Evolutionary conservation across 2,329 filamentous ascomycete genomes (phyloP).

Genomic region (Chaetomium sp.): DNA sequence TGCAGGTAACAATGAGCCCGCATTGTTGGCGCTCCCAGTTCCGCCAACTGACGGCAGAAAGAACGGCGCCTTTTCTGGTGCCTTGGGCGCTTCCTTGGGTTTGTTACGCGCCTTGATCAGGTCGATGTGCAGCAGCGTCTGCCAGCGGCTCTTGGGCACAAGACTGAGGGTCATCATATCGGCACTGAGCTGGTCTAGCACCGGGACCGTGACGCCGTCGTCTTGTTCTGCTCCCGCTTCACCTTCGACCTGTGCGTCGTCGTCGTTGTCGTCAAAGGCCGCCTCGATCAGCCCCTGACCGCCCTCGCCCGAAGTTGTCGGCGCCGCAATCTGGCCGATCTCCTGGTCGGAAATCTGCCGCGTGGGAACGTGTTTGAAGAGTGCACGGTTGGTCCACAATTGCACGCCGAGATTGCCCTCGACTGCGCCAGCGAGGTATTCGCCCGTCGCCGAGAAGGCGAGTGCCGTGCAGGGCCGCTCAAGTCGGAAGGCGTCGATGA

Average conservation of each 20-base stretch:
- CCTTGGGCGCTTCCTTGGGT: constrained; percentile 84
- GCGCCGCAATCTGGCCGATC: constrained; percentile 57
- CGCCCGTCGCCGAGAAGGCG: constrained; percentile 82
- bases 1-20: constrained; percentile 10
- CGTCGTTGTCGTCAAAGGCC: constrained; percentile 56
- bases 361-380: constrained; percentile 85
- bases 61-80: constrained; percentile 90
- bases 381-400: constrained; percentile 88
- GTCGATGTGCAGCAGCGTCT: constrained; percentile 87
- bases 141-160: constrained; percentile 87
- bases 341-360: constrained; percentile 75
- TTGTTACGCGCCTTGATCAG: constrained; percentile 91
- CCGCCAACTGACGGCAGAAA: constrained; percentile 69
- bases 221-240: constrained; percentile 40
- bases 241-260: constrained; percentile 21
- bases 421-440: constrained; percentile 87
- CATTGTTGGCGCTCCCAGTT: background rate
- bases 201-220: constrained; percentile 47
- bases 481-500: constrained; percentile 85
- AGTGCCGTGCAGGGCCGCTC: constrained; percentile 74
- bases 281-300: constrained; percentile 69
- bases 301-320: constrained; percentile 76
- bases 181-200: constrained; percentile 69
- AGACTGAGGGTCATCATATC: constrained; percentile 85
- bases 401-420: constrained; percentile 80